Evolutionary conservation across 345 rosid species (phyloP).

Genomic region (Angophora floribunda): DNA sequence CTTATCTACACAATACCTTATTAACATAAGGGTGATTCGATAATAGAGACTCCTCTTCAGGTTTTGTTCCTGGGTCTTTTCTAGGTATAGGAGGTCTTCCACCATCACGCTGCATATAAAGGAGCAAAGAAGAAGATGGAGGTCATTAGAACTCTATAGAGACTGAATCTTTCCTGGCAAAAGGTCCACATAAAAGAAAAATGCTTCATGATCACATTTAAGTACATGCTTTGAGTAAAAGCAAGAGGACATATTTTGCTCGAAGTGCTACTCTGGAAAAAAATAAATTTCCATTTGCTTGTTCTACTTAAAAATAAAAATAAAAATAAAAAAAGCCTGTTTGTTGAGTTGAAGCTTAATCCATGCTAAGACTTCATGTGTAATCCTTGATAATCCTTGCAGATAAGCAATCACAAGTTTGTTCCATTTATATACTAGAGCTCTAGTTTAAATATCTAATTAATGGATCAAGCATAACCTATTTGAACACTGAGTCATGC

Average conservation of each 20-base stretch:
- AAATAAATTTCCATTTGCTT: background rate
- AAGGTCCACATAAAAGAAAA: background rate
- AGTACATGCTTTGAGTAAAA: background rate
- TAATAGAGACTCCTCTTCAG: conserved; percentile 76
- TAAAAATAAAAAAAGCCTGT: background rate
- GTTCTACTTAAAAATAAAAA: background rate
- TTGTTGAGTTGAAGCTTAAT: background rate
- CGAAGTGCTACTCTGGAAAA: background rate
- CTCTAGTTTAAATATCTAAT: background rate
- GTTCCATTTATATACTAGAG: background rate
- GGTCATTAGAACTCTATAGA: background rate
- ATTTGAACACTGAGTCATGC: background rate
- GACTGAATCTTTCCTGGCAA: background rate
- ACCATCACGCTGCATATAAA: conserved; percentile 63
- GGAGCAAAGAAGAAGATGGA: background rate
- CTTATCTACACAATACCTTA: conserved; percentile 34
- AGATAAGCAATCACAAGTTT: background rate
- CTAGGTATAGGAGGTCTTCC: conserved; percentile 90
- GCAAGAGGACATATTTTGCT: background rate
- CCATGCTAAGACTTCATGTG: background rate
- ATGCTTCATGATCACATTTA: background rate
- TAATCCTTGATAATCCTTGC: background rate
- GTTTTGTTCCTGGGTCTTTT: conserved; percentile 60
- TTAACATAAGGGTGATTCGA: conserved; percentile 93
- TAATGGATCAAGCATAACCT: background rate